phyloP scores from a whole-genome alignment of 768 basidiomycete genomes.

The Hebeloma cylindrosporum region DNA sequence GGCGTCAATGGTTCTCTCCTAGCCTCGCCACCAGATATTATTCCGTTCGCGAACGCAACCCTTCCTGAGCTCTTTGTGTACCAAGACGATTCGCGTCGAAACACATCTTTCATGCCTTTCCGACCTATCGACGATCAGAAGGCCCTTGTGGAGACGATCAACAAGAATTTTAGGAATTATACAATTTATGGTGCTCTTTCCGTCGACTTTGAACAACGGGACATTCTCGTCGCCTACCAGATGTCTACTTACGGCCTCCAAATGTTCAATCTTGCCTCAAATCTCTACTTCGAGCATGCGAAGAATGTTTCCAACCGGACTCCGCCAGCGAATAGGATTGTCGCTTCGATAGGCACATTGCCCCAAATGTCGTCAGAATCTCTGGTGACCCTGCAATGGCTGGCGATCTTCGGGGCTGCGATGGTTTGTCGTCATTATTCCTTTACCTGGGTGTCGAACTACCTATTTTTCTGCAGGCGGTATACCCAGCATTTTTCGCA shows the following conservation, averaged over 20 bases:
- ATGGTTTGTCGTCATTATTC: constrained; percentile 48
- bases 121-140: constrained; percentile 5
- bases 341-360: constrained; percentile 54
- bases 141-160: constrained; percentile 1
- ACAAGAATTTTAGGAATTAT: neutral
- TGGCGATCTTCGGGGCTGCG: constrained; percentile 67
- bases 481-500: constrained; percentile 79
- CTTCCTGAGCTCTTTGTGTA: constrained; percentile 11
- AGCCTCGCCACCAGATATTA: constrained; percentile 7
- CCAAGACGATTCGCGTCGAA: neutral
- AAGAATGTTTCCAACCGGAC: constrained; percentile 47
- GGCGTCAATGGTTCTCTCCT: neutral
- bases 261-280: constrained; percentile 67
- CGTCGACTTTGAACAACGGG: constrained; percentile 13
- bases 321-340: constrained; percentile 46
- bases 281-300: constrained; percentile 63
- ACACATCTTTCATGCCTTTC: constrained; percentile 8
- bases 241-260: constrained; percentile 39
- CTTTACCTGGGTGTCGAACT: neutral
- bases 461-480: constrained; percentile 43
- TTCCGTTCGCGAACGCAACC: constrained; percentile 4
- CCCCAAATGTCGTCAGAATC: constrained; percentile 53
- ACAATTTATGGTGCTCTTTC: constrained; percentile 12
- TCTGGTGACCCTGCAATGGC: constrained; percentile 68
- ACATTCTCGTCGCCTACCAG: constrained; percentile 8